Conservation (phyloP, 345 rosid species). For the Moricandia moricandioides region DNA sequence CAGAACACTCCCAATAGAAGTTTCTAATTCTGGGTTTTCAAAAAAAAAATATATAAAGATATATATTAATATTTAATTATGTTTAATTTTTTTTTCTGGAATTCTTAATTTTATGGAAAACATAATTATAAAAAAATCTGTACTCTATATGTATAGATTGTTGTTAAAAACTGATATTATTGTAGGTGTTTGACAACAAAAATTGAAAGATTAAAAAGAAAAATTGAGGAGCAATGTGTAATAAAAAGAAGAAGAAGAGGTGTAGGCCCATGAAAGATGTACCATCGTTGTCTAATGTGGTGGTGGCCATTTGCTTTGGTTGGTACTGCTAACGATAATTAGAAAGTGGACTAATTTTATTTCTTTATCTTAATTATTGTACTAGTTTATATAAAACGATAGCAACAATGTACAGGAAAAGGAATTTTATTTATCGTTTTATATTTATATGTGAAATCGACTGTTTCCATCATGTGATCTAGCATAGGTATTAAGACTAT, state of each 20-base stretch:
- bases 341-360: constrained; percentile 26
- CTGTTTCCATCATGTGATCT: constrained; percentile 24
- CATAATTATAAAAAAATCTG: no score
- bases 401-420: neutral
- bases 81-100: no score
- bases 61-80: no score
- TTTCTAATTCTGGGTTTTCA: no score
- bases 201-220: neutral
- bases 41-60: no score
- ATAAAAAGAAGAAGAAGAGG: neutral
- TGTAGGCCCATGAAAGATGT: constrained; percentile 28
- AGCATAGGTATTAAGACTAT: constrained; percentile 9
- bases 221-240: neutral
- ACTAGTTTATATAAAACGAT: neutral
- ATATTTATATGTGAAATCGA: constrained; percentile 2
- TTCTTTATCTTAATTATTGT: neutral
- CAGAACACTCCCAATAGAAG: no score
- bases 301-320: constrained; percentile 33
- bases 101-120: no score
- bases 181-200: neutral
- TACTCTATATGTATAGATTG: no score
- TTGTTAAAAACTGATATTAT: no score
- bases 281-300: constrained; percentile 36
- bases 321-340: constrained; percentile 26
- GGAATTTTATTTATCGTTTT: neutral